Base-by-base conservation (phyloP, 2,329 filamentous ascomycete genomes). In the Epicoccum sorghinum region DNA sequence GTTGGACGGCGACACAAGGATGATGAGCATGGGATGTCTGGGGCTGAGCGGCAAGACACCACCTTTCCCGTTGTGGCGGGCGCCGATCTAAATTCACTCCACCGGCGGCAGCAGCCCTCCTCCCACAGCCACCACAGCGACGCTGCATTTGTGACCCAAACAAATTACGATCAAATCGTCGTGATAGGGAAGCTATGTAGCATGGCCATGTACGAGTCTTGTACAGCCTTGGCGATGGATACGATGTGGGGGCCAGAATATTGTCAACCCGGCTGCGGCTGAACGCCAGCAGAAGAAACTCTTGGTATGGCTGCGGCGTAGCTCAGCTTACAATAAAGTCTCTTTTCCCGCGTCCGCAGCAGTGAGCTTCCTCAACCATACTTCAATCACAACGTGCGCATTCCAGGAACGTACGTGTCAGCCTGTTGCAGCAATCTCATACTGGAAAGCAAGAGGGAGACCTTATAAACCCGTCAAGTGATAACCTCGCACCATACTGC, bases 11-110 rank as follows among this genome's bases (percentile, higher is more conserved):
- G 35, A 10, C 27, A 18, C 47, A 22, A 37, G 39, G 25, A 23
- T 10, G 14, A 10, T 14, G 7, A 27, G 40, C 12, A 24, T 4
- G 24, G 32, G 25, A 42, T 30, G 13, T 27, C 33, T 29, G 41
- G 27, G 38, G 23, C 27, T 23, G 4, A 25, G 32, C 30, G 36
- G 35, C 25, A 4, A 14, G 29, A 36, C 22, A 5, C 4, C 38
- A 13, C 32, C 38, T 22, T 38, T 3, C 38, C 38, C 4, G 3
- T 36, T 47, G 5, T 13, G 4, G 38, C 25, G 42, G 47, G 50
- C 30, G 43, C 37, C 37, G 38, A 53, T 47, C 50, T 53, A 53
- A 37, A 43, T 47, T 4, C 43, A 37, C 43, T 38, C 8, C 8
- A 24, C 37, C 13, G 30, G 18, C 25, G 23, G 24, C 29, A 25